Base-by-base conservation (phyloP, 805 yeast species). In the Metschnikowia shivogae region DNA sequence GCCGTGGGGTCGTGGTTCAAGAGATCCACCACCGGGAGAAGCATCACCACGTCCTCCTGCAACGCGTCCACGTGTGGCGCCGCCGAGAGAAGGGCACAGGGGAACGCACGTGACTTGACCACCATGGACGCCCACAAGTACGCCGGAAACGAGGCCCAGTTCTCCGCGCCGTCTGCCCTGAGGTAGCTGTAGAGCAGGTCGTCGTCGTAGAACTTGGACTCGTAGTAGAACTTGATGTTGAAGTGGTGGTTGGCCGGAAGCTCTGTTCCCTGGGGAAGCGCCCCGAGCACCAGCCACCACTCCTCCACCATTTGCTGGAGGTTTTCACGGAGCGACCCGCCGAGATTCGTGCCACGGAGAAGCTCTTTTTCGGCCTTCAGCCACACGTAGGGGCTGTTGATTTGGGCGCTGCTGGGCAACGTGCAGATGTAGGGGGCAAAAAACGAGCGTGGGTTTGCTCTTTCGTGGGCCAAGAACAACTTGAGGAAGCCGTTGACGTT, bases 31-130 rank as follows among this genome's bases (percentile, higher is more conserved):
- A 90, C 58, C 1, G 97, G 97, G 19, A 84, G 63, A 20, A 90
- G 66, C 72, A 90, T 82, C 6, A 86, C 88, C 48, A 75, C 77
- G 48, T 73, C 75, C 1, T 56, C 60, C 17, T 61, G 58, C 5
- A 29, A 17, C 12, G 45, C 9, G 38, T 53, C 53, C 28, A 62
- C 44, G 1, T 47, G 49, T n/a, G 43, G 33, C 6, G 61, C 52
- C 7, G 62, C 61, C 11, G 57, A 47, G n/a, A 80, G 52, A n/a
- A 89, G 57, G 33, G 86, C 63, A 40, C 78, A 74, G 1, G 97
- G 97, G 59, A 90, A 90, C 0, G 93, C 85, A 50, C 97, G 74
- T 1, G 96, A 82, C 9, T 81, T 74, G 50, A 86, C 74, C 11
- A 87, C 84, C 37, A 78, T 70, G 34, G 76, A 67, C 0, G 95